A percentile compares a stretch with the other conserved stretches of the same genome.
Evolutionary conservation across 495 filamentous ascomycete species (phyloP).

Genomic region (Trichoderma virens): DNA sequence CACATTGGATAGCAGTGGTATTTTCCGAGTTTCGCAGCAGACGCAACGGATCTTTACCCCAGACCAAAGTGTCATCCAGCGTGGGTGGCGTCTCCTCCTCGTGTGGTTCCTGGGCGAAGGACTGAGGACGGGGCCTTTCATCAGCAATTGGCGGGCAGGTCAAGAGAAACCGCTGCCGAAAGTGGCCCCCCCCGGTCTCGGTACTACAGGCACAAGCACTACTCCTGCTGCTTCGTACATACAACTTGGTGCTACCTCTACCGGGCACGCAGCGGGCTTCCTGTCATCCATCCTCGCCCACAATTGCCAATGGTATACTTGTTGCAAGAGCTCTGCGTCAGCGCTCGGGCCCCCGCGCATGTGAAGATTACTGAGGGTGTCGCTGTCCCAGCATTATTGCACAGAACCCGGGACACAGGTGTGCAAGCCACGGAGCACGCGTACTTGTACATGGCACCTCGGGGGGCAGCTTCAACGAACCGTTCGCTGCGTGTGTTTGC

Average conservation of each 20-base stretch:
- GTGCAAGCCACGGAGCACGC: neutral
- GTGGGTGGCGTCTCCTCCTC: neutral
- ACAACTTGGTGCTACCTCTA: neutral
- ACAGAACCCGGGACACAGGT: neutral
- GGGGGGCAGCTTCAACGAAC: neutral
- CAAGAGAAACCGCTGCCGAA: neutral
- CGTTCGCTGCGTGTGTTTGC: constrained; percentile 29
- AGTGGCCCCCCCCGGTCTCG: neutral
- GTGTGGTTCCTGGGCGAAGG: neutral
- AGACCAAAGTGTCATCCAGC: constrained; percentile 1
- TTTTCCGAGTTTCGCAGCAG: neutral
- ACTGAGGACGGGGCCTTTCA: neutral
- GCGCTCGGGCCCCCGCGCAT: neutral
- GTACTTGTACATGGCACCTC: constrained; percentile 10
- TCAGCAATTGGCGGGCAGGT: neutral
- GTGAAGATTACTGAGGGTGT: neutral
- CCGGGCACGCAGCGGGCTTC: neutral
- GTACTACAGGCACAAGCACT: neutral
- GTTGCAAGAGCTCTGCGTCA: neutral
- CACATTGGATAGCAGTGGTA: neutral
- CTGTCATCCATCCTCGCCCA: neutral
- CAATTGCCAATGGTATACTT: neutral
- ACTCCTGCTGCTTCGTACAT: neutral
- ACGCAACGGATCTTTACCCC: neutral
- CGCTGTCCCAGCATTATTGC: neutral